These are phyloP conservation scores for Colletotrichum gloeosporioides DNA, from an alignment of 2,329 filamentous ascomycete species.

Conservation along the genomic window DNA sequence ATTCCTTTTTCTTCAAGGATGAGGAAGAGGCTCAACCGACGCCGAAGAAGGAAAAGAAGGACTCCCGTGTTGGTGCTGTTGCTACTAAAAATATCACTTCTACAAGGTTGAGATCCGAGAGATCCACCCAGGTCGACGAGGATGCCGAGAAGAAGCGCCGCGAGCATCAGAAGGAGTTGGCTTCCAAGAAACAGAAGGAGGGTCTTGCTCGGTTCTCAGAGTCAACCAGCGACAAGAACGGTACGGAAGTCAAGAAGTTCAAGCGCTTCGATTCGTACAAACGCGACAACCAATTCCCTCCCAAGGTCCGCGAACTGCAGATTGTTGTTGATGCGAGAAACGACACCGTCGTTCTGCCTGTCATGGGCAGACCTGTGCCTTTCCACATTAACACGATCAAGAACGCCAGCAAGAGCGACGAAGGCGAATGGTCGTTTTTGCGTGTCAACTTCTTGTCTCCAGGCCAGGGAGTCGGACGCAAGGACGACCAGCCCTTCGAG, in stretches of 20 bases:
- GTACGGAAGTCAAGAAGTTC: constrained; percentile 95
- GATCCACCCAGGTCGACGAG: constrained; percentile 86
- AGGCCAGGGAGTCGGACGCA: constrained; percentile 94
- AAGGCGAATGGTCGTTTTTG: constrained; percentile 91
- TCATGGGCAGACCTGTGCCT: constrained; percentile 96
- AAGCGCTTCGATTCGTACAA: constrained; percentile 99
- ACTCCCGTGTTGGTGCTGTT: constrained; percentile 82
- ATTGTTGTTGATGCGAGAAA: constrained; percentile 93
- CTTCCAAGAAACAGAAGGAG: constrained; percentile 86
- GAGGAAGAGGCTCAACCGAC: constrained; percentile 86
- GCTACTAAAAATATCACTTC: constrained; percentile 95
- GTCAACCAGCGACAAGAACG: constrained; percentile 83
- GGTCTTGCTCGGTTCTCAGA: constrained; percentile 87
- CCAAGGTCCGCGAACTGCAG: constrained; percentile 81
- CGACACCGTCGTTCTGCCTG: constrained; percentile 87
- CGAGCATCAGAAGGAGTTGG: constrained; percentile 90
- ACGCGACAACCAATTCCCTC: constrained; percentile 90
- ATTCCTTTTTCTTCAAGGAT: constrained; percentile 98
- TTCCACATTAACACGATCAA: constrained; percentile 99
- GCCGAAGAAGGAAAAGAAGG: constrained; percentile 90
- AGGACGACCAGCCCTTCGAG: constrained; percentile 97
- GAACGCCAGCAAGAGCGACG: constrained; percentile 97
- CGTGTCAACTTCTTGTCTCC: constrained; percentile 98
- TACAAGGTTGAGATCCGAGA: constrained; percentile 88
- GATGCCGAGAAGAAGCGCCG: constrained; percentile 86